A percentile compares a stretch with the other conserved stretches of the same genome.
phyloP scores from a whole-genome alignment of 306 rosid species.

The Prosopis cineraria region DNA sequence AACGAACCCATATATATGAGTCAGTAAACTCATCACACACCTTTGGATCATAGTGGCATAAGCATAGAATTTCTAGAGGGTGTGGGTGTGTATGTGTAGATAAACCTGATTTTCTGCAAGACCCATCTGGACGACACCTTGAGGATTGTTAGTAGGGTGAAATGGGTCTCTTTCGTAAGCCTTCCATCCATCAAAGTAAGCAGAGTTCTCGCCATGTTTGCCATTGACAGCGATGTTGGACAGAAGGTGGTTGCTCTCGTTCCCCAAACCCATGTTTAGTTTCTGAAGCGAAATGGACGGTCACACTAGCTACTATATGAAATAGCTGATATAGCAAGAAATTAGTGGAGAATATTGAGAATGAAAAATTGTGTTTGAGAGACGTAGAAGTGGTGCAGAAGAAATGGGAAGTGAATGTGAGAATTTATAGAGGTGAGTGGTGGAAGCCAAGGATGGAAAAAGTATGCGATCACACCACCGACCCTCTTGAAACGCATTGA shows the following conservation, averaged over 20 bases:
- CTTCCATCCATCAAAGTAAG: constrained; percentile 71
- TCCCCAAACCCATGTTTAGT: constrained; percentile 15
- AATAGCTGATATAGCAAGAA: not conserved
- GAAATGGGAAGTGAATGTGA: not conserved
- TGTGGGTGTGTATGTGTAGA: not conserved
- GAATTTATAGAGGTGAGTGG: constrained; percentile 16
- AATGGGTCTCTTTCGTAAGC: constrained; percentile 59
- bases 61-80: constrained; percentile 14
- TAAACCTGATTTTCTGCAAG: constrained; percentile 68
- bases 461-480: not conserved
- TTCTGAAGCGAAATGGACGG: not conserved
- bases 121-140: constrained; percentile 72
- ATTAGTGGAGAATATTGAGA: not conserved
- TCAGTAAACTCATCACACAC: not conserved
- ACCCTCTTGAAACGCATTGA: not conserved
- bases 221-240: constrained; percentile 56
- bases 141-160: constrained; percentile 45
- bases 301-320: not conserved
- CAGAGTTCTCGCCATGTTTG: constrained; percentile 58
- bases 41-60: not conserved
- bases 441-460: not conserved
- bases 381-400: not conserved
- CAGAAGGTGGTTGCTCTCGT: constrained; percentile 22
- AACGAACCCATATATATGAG: not conserved
- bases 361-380: not conserved